Evolutionary conservation across 495 filamentous ascomycete species (phyloP).

Genomic region (Haplographium delicatum): DNA sequence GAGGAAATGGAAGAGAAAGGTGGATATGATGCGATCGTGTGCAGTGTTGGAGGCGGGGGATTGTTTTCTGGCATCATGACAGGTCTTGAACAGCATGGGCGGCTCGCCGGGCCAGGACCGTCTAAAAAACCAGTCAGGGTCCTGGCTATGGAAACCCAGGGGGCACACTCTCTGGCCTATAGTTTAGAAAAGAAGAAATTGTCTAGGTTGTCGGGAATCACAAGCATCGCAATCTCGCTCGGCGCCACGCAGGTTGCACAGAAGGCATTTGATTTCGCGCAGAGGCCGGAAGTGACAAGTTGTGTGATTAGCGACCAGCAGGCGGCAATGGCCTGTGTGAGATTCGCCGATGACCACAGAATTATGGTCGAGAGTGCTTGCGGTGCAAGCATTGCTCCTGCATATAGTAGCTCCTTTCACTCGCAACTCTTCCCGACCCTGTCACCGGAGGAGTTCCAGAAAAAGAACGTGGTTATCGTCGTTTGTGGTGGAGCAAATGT

Average conservation of each 20-base stretch:
- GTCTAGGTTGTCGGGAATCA: slow-evolving; percentile 68
- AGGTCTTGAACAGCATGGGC: slow-evolving; percentile 54
- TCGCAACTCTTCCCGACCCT: slow-evolving; percentile 55
- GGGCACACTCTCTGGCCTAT: slow-evolving; percentile 66
- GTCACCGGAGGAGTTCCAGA: slow-evolving; percentile 42
- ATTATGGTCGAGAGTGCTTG: slow-evolving; percentile 79
- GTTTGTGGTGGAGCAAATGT: slow-evolving; percentile 83
- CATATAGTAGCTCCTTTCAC: slow-evolving; percentile 60
- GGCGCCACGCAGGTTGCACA: slow-evolving; percentile 70
- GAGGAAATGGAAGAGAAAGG: slow-evolving; percentile 44
- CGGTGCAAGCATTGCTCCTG: slow-evolving; percentile 67
- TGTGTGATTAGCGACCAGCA: slow-evolving; percentile 72
- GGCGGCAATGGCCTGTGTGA: slow-evolving; percentile 68
- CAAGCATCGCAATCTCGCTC: slow-evolving; percentile 72
- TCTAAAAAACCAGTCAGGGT: slow-evolving; percentile 35
- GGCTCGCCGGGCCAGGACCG: slow-evolving; percentile 19
- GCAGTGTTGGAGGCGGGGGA: slow-evolving; percentile 85
- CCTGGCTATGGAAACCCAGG: slow-evolving; percentile 76
- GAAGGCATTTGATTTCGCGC: slow-evolving; percentile 52
- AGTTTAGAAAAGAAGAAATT: slow-evolving; percentile 55
- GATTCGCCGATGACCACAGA: slow-evolving; percentile 76
- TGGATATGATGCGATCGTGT: slow-evolving; percentile 52
- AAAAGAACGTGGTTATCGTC: slow-evolving; percentile 74
- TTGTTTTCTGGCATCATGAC: slow-evolving; percentile 73
- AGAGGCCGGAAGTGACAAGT: slow-evolving; percentile 46